phyloP scores from a whole-genome alignment of 345 rosid species.

The Eucalyptus caleyi region DNA sequence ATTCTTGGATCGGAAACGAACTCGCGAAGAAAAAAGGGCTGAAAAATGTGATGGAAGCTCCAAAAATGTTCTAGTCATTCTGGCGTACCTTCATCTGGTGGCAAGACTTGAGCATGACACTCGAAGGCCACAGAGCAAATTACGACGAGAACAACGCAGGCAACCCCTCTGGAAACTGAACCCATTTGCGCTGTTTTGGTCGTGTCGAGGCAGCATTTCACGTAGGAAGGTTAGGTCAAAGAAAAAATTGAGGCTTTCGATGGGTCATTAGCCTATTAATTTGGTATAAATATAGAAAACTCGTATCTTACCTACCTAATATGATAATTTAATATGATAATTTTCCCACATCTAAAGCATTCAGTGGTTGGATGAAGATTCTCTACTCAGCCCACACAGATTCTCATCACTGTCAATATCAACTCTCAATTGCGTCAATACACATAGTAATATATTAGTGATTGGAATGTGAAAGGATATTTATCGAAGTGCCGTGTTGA shows the following conservation, averaged over 20 bases:
- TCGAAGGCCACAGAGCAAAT: constrained; percentile 7
- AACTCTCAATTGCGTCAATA: neutral
- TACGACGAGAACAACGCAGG: constrained; percentile 8
- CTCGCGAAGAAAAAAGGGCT: neutral
- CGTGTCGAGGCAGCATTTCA: too few relatives aligned
- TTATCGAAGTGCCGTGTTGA: rapidly evolving
- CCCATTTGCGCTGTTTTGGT: neutral
- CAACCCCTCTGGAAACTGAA: neutral
- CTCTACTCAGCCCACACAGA: rapidly evolving
- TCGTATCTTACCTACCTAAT: neutral
- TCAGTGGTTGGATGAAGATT: neutral
- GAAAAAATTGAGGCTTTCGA: neutral
- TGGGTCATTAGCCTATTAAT: neutral
- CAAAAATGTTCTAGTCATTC: neutral
- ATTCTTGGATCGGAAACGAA: neutral
- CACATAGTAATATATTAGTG: neutral
- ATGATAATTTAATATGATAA: neutral
- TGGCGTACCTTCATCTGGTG: constrained; percentile 41
- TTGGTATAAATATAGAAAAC: neutral
- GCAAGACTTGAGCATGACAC: constrained; percentile 35
- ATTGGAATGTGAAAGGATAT: neutral
- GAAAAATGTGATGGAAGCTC: neutral
- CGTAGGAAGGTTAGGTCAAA: neutral
- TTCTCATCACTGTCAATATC: neutral
- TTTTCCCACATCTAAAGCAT: neutral